Conservation (phyloP, 805 yeast genomes). For the Jamesozyma spencerorum region DNA sequence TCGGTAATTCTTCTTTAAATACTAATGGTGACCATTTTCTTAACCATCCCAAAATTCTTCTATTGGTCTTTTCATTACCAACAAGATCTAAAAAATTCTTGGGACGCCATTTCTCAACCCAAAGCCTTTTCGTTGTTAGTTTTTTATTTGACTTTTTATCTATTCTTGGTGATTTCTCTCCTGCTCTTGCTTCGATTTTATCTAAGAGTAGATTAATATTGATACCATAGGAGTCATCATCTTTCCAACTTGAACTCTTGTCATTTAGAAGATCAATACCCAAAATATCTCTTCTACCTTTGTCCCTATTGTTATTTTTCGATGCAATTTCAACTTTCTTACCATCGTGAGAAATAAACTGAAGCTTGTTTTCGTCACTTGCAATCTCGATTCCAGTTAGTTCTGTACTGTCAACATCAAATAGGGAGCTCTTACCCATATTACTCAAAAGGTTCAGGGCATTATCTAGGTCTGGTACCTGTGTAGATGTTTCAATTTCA, state of each 20-base stretch:
- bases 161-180: not conserved
- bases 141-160: not conserved
- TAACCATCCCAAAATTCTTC: slow-evolving; percentile 54
- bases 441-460: no score
- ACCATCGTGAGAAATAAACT: not conserved
- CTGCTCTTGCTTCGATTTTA: slow-evolving; percentile 21
- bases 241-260: slow-evolving; percentile 11
- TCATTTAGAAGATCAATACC: not conserved
- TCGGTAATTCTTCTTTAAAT: slow-evolving; percentile 36
- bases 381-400: not conserved
- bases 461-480: no score
- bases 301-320: not conserved
- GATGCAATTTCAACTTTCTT: not conserved
- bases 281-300: not conserved
- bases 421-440: slow-evolving; percentile 7
- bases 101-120: slow-evolving; percentile 68
- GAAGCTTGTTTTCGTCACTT: not conserved
- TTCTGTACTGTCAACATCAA: slow-evolving; percentile 2
- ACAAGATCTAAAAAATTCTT: slow-evolving; percentile 51
- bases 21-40: slow-evolving; percentile 57
- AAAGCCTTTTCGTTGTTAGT: slow-evolving; percentile 16
- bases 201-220: slow-evolving; percentile 31
- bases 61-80: slow-evolving; percentile 59
- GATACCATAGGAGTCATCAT: slow-evolving; percentile 32
- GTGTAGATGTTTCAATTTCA: no score